Evolutionary conservation across 495 filamentous ascomycete genomes (phyloP).

Genomic region (Talaromyces proteolyticus): DNA sequence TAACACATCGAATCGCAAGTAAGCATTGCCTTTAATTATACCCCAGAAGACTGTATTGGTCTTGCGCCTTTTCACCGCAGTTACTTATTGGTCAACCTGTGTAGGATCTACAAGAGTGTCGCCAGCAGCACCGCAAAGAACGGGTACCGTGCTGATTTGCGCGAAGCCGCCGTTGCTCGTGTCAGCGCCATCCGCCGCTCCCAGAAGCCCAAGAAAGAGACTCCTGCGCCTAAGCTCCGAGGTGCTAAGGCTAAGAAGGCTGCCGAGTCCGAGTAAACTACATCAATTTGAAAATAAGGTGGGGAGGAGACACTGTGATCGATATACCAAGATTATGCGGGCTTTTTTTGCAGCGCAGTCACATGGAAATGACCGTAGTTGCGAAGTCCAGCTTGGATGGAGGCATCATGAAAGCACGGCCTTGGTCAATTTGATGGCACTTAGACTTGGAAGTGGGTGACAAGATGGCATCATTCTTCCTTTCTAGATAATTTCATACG

Average conservation of each 20-base stretch:
- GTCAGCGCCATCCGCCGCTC: constrained; percentile 79
- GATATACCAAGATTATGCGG: constrained; percentile 1
- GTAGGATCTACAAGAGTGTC: constrained; percentile 82
- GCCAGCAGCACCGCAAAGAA: constrained; percentile 74
- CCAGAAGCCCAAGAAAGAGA: constrained; percentile 72
- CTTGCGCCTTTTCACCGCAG: not conserved
- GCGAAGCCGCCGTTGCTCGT: constrained; percentile 78
- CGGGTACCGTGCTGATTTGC: constrained; percentile 82
- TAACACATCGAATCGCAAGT: constrained; percentile 72
- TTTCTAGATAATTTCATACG: not conserved
- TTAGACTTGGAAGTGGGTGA: not conserved
- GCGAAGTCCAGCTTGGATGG: not conserved
- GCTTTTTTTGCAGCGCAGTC: too few relatives aligned
- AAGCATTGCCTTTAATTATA: constrained; percentile 25
- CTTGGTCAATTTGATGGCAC: not conserved
- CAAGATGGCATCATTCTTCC: not conserved
- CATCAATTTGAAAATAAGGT: not conserved
- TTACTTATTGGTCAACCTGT: constrained; percentile 2
- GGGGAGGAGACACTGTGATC: constrained; percentile 8
- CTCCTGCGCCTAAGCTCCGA: constrained; percentile 64
- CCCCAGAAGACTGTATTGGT: not conserved
- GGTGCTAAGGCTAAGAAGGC: constrained; percentile 79
- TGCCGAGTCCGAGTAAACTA: constrained; percentile 39
- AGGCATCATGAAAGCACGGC: constrained; percentile 1
- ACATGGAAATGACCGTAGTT: not conserved